Base-by-base conservation (phyloP, 768 basidiomycete species). In the Trametes sanguinea region DNA sequence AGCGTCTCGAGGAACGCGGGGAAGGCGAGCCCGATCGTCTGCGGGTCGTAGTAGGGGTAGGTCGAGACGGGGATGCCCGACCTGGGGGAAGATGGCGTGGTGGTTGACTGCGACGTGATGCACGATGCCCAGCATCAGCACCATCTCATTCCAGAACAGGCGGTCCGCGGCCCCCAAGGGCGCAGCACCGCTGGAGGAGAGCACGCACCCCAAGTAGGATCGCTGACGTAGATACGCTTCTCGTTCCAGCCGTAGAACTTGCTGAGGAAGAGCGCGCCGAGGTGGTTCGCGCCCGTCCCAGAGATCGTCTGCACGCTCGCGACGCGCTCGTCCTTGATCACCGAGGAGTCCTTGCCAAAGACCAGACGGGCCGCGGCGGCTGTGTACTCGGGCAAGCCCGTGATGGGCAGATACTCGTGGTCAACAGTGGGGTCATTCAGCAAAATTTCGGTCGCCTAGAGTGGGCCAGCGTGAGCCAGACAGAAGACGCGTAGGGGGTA, bases 271-370 rank as follows among this genome's bases (percentile, higher is more conserved):
- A 94, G 76, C 2, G 88, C 95, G 29, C 87, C 95, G 51, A 96
- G 83, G 75, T 96, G 95, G 78, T 96, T 95, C 51, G 95, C 95
- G 52, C 95, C 95, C 2, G 95, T 98, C 30, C 95, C 95, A 13
- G 94, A 96, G 66, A 97, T 91, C 13, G 95, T 95, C 78, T 98
- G 95, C 50, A 90, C 90, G 72, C 88, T 90, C 43, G 84, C 81
- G 35, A 87, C 87, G 53, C 93, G 85, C 33, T 79, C 80, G 63
- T 92, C 89, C 65, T 80, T 76, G 63, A 98, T 77, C 13, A 87
- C 90, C 54, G 81, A 78, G 14, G 90, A 90, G 50, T 85, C 78
- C n/a, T 80, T 39, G 6, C 94, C 92, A 43, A 97, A 80, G 46
- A 96, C 89, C 51, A 98, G 77, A 68, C 85, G 87, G 13, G 89